phyloP scores from a whole-genome alignment of 768 basidiomycete species.

The Lactifluus piperatus region DNA sequence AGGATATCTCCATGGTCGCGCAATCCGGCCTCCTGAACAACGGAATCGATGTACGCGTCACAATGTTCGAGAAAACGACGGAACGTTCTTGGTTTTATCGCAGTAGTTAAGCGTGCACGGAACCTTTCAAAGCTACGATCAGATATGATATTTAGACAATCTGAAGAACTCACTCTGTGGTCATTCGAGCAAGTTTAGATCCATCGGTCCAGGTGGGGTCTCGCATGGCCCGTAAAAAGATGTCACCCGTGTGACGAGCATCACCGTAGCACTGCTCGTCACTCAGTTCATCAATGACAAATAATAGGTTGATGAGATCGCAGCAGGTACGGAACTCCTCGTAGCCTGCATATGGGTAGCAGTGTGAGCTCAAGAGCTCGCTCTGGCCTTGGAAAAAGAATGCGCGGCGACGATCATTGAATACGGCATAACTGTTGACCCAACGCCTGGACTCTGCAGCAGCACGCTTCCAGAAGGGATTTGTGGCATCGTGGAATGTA shows the following conservation, averaged over 20 bases:
- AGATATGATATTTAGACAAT: not conserved
- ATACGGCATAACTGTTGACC: conserved; percentile 51
- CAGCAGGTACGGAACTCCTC: conserved; percentile 52
- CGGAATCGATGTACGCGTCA: conserved; percentile 47
- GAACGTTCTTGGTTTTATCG: conserved; percentile 38
- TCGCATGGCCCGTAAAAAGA: conserved; percentile 45
- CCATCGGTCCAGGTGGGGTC: conserved; percentile 45
- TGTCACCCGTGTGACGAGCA: conserved; percentile 43
- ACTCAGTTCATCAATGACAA: conserved; percentile 60
- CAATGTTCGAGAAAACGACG: conserved; percentile 45
- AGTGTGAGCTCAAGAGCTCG: conserved; percentile 53
- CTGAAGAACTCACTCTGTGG: conserved; percentile 42
- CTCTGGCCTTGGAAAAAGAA: conserved; percentile 54
- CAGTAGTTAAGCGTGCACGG: conserved; percentile 35
- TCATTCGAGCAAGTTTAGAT: conserved; percentile 49
- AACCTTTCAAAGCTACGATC: conserved; percentile 34
- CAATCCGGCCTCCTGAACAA: conserved; percentile 53
- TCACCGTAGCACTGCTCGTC: conserved; percentile 54
- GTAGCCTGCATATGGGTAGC: conserved; percentile 49
- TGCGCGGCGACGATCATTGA: conserved; percentile 52
- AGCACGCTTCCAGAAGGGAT: conserved; percentile 48
- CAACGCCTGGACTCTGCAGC: conserved; percentile 51
- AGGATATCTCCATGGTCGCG: conserved; percentile 50
- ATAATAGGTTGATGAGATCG: conserved; percentile 58
- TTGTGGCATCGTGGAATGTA: conserved; percentile 39